Base-by-base conservation (phyloP, 1,284 basidiomycete species). In the Cystobasidium pallidum region DNA sequence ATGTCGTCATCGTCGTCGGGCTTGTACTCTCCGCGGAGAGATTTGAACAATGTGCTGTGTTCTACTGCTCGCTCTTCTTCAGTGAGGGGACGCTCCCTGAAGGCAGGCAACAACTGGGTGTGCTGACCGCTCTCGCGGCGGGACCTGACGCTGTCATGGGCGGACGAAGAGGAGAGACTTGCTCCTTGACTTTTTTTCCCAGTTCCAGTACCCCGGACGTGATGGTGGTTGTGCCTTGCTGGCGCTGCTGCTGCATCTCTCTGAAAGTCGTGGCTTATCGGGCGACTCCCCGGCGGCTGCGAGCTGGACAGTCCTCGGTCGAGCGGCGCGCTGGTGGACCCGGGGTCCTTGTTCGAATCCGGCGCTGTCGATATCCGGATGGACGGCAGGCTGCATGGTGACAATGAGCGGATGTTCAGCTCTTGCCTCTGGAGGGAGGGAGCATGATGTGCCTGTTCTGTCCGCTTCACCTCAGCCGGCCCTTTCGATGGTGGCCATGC, bases 351-450 rank as follows among this genome's bases (percentile, higher is more conserved):
- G 28, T 28, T 36, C 2, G 34, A 30, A 32, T 52, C 58, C 51
- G 54, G 41, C 15, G 67, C 54, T 21, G 57, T 49, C 7, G 67
- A 70, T 32, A 70, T 70, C 11, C 67, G 67, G 26, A 70, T 70
- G 47, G 67, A 41, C 17, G 67, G 67, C n/a, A 70, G 67, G 30
- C 67, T 70, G 34, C 21, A n/a, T n/a, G n/a, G n/a, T n/a, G n/a
- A n/a, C n/a, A n/a, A n/a, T n/a, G n/a, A n/a, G n/a, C n/a, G n/a
- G n/a, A n/a, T n/a, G n/a, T n/a, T n/a, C n/a, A n/a, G n/a, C n/a
- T n/a, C n/a, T n/a, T n/a, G n/a, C n/a, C n/a, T n/a, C n/a, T n/a
- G n/a, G n/a, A n/a, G n/a, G n/a, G n/a, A n/a, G n/a, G n/a, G n/a
- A n/a, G n/a, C n/a, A n/a, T n/a, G n/a, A n/a, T n/a, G n/a, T n/a